Conservation (phyloP, 2,329 filamentous ascomycete genomes). For the Thielaviopsis ethacetica region DNA sequence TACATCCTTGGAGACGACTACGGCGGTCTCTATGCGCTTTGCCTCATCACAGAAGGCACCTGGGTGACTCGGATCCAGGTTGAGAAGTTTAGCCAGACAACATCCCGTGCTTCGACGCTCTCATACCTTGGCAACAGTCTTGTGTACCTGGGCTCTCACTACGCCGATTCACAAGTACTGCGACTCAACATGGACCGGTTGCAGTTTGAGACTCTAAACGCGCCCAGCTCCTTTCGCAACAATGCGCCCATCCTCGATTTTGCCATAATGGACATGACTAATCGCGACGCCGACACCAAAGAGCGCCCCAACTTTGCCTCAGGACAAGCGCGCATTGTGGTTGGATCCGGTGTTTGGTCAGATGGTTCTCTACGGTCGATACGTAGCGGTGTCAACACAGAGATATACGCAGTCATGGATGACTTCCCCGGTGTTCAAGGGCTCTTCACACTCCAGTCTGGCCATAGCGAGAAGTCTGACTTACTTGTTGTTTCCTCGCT, state of each 20-base stretch:
- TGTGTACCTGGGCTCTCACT: conserved; percentile 80
- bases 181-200: conserved; percentile 29
- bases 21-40: conserved; percentile 69
- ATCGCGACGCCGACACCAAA: conserved; percentile 48
- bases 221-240: conserved; percentile 44
- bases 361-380: conserved; percentile 83
- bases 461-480: conserved; percentile 38
- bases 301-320: conserved; percentile 69
- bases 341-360: conserved; percentile 77
- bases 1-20: conserved; percentile 91
- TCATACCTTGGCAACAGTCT: conserved; percentile 60
- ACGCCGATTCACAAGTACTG: conserved; percentile 79
- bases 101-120: conserved; percentile 60
- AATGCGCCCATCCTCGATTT: conserved; percentile 90
- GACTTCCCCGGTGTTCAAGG: conserved; percentile 60
- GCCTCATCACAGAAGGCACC: conserved; percentile 49
- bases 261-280: conserved; percentile 89
- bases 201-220: conserved; percentile 52
- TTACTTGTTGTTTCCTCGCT: conserved; percentile 67
- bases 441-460: conserved; percentile 50
- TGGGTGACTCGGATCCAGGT: conserved; percentile 60
- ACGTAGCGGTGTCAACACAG: conserved; percentile 80
- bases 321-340: conserved; percentile 83
- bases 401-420: conserved; percentile 68
- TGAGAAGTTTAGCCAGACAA: conserved; percentile 38